phyloP scores from a whole-genome alignment of 2,329 filamentous ascomycete species.

The Pseudocercospora pini-densiflorae region DNA sequence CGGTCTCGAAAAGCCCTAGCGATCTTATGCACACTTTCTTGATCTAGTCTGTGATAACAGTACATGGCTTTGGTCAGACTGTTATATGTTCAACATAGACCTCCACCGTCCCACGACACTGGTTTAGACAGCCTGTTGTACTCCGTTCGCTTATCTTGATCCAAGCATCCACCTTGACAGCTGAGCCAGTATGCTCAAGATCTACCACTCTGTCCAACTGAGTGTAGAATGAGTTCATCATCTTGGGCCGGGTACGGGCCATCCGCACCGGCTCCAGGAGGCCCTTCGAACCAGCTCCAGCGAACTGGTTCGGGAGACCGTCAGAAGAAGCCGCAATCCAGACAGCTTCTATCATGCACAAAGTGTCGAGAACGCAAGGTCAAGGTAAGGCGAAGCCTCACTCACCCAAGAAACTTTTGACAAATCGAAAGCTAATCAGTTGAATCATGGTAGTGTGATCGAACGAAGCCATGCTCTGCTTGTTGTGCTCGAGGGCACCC shows the following conservation, averaged over 20 bases:
- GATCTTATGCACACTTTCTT: constrained; percentile 26
- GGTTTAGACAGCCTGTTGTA: constrained; percentile 38
- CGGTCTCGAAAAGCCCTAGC: constrained; percentile 23
- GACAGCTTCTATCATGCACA: constrained; percentile 54
- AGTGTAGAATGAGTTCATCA: constrained; percentile 33
- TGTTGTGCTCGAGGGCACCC: constrained; percentile 54
- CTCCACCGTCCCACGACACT: constrained; percentile 30
- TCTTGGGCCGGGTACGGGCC: constrained; percentile 37
- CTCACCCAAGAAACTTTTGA: constrained; percentile 1
- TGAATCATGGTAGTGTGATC: constrained; percentile 47
- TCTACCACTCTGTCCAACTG: constrained; percentile 17
- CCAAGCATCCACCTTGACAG: constrained; percentile 27
- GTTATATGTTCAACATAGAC: constrained; percentile 29
- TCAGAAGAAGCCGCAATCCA: constrained; percentile 46
- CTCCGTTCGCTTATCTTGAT: constrained; percentile 37
- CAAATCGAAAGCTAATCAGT: constrained; percentile 15
- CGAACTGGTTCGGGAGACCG: constrained; percentile 35
- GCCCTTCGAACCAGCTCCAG: constrained; percentile 28
- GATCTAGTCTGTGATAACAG: constrained; percentile 20
- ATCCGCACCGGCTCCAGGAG: constrained; percentile 28
- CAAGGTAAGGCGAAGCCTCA: constrained; percentile 43
- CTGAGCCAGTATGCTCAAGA: constrained; percentile 21
- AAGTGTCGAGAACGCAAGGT: constrained; percentile 56
- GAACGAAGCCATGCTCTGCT: constrained; percentile 55
- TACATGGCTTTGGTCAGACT: constrained; percentile 28